Evolutionary conservation across 345 rosid genomes (phyloP).

Genomic region (Clausena lansium): DNA sequence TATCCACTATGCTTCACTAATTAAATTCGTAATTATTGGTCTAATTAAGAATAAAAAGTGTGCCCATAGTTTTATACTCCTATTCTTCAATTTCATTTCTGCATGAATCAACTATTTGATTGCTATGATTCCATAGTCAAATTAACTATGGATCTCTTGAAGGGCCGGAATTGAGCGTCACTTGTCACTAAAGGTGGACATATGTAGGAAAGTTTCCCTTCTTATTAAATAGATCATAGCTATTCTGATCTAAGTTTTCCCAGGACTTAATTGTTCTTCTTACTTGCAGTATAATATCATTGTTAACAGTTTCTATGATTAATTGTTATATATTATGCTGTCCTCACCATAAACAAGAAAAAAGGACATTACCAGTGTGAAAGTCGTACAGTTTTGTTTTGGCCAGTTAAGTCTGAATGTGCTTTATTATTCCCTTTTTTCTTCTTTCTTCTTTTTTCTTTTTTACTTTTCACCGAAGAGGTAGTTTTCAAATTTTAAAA

Average conservation of each 20-base stretch:
- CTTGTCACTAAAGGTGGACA: too few relatives aligned
- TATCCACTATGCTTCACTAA: neutral
- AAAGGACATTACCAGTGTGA: neutral
- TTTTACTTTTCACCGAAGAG: too few relatives aligned
- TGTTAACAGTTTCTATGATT: too few relatives aligned
- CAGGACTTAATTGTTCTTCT: neutral
- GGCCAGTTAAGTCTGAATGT: neutral
- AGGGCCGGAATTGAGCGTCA: neutral
- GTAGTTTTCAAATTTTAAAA: too few relatives aligned
- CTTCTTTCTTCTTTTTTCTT: too few relatives aligned
- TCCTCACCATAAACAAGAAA: neutral
- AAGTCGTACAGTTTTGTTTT: neutral
- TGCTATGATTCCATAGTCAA: neutral
- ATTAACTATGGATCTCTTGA: neutral
- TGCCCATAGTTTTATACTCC: neutral
- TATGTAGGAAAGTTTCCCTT: neutral
- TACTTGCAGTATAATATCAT: neutral
- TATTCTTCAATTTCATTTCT: neutral
- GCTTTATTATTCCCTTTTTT: too few relatives aligned
- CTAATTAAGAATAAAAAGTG: neutral
- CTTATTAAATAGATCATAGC: neutral
- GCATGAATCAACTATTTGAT: neutral
- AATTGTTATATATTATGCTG: neutral
- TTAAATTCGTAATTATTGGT: neutral
- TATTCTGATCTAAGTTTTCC: neutral